phyloP scores from a whole-genome alignment of 352 stramenopile genomes.

The Globisporangium perplexum region DNA sequence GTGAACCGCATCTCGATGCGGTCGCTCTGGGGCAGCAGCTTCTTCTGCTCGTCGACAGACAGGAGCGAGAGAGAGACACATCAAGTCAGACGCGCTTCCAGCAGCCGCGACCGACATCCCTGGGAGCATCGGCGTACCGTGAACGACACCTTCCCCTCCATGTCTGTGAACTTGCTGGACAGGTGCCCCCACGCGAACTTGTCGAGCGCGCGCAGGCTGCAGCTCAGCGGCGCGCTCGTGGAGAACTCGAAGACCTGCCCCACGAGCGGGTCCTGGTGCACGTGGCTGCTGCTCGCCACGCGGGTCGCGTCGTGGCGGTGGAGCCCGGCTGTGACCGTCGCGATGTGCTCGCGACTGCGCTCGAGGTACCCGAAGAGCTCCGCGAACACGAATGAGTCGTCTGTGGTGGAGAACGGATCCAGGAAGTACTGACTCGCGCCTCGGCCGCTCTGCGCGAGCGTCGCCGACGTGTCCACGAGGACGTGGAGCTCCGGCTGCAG shows the following conservation, averaged over 20 bases:
- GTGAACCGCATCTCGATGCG: background rate
- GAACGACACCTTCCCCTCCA: background rate
- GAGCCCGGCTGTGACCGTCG: too few relatives aligned
- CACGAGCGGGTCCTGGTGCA: background rate
- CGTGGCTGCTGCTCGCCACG: background rate
- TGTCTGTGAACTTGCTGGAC: background rate
- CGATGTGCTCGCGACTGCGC: background rate
- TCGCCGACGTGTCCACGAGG: background rate
- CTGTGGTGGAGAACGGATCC: background rate
- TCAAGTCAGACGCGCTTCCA: background rate
- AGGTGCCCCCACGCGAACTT: background rate
- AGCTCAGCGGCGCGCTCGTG: background rate
- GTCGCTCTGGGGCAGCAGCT: background rate
- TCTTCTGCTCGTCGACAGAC: background rate
- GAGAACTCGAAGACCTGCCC: background rate
- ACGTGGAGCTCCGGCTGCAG: background rate
- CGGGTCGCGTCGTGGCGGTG: background rate
- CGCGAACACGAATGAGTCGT: background rate
- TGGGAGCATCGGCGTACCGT: too few relatives aligned
- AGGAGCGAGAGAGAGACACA: background rate
- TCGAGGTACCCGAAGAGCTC: background rate
- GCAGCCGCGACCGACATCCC: too few relatives aligned
- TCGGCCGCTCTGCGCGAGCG: background rate
- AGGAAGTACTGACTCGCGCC: background rate
- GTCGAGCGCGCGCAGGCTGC: conserved; percentile 1